A percentile compares a stretch with the other conserved stretches of the same genome.
Conservation (phyloP, 2,329 filamentous ascomycete genomes). For the Talaromyces pinophilus region DNA sequence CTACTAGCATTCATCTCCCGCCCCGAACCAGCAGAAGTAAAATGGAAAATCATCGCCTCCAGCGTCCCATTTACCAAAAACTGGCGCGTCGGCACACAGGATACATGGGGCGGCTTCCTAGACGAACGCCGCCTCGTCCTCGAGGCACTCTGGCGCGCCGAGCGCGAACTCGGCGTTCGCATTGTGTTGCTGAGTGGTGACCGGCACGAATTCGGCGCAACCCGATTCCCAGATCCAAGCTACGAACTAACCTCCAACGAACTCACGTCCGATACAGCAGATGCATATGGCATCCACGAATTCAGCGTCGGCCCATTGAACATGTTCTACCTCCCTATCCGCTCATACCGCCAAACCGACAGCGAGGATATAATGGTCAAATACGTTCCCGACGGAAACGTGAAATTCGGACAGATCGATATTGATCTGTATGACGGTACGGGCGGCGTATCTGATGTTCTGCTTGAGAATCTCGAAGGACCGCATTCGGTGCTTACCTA, state of each 20-base stretch:
- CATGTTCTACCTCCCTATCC: slow-evolving; percentile 88
- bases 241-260: slow-evolving; percentile 27
- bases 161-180: slow-evolving; percentile 68
- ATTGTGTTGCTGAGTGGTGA: slow-evolving; percentile 87
- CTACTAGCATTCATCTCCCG: slow-evolving; percentile 74
- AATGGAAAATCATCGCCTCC: slow-evolving; percentile 91
- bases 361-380: slow-evolving; percentile 80
- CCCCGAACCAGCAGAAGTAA: slow-evolving; percentile 72
- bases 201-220: slow-evolving; percentile 95
- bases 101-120: slow-evolving; percentile 94
- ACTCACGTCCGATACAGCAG: slow-evolving; percentile 24
- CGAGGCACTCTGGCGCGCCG: slow-evolving; percentile 88
- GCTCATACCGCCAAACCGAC: slow-evolving; percentile 80
- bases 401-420: slow-evolving; percentile 82
- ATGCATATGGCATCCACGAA: slow-evolving; percentile 65
- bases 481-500: slow-evolving; percentile 70
- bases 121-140: slow-evolving; percentile 75
- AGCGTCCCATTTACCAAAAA: slow-evolving; percentile 97
- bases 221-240: slow-evolving; percentile 62
- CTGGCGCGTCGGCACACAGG: slow-evolving; percentile 82
- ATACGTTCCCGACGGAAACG: slow-evolving; percentile 79
- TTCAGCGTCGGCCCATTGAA: slow-evolving; percentile 89
- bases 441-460: slow-evolving; percentile 24
- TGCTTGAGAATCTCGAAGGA: neutral
- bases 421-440: slow-evolving; percentile 65